A percentile compares a stretch with the other conserved stretches of the same genome.
phyloP scores from a whole-genome alignment of 176 grass and related monocot species.

The Triticum aestivum region IWGSC_CS_RefSeq_v2.1 NC_057806.1:80770369-80770868 shows the following conservation, averaged over 20 bases:
- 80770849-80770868: constrained; percentile 95
- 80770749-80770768: background rate
- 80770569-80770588: constrained; percentile 16
- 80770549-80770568: constrained; percentile 46
- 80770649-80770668: constrained; percentile 85
- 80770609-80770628: background rate
- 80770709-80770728: constrained; percentile 58
- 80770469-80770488: constrained; percentile 82
- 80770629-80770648: constrained; percentile 92
- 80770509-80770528: constrained; percentile 96
- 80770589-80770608: background rate
- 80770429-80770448: constrained; percentile 73
- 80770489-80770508: constrained; percentile 92
- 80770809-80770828: constrained; percentile 97
- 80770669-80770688: constrained; percentile 92
- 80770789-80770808: constrained; percentile 89
- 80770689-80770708: constrained; percentile 99
- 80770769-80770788: constrained; percentile 30
- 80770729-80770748: constrained; percentile 33
- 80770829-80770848: constrained; percentile 88
- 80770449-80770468: constrained; percentile 93
- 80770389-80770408: constrained; percentile 96
- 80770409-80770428: constrained; percentile 63
- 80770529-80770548: constrained; percentile 85
- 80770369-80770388: constrained; percentile 19